Evolutionary conservation across 106 monocot genomes (phyloP), one percentile per base, ranked within the genome.

Genomic region (Amphibolis antarctica): DNA sequence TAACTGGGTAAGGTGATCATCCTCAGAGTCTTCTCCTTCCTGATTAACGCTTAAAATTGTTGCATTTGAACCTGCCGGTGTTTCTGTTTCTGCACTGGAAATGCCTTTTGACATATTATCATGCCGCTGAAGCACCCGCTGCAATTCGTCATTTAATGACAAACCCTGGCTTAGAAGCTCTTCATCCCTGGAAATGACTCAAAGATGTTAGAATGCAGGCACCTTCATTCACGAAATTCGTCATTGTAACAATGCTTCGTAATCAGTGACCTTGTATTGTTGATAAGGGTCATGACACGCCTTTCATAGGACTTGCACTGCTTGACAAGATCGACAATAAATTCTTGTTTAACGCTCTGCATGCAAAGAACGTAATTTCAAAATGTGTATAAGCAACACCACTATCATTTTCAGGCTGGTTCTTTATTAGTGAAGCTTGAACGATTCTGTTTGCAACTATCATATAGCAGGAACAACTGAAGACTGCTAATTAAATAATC

Each of bases 311-410:
- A 66, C 25, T 66, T 75, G 69, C 96, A 98, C 63, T 98, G 90
- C 71, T 85, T 90, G 21, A 90, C 86, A 61, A 98, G 89, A 64
- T 98, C 96, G 28, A 90, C 74, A 66, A 98, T 90, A 44, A 98
- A 65, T 69, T 98, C 96, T 75, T 90, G 79, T 70, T 82, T 98
- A 25, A 82, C 66, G 76, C 62, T 80, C 90, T 98, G 80, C 36
- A 63, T 24, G 25, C 11, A 46, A 15, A 9, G 47, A 46, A 44
- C 46, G 47, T 15, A 0, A 57, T 57, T 14, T 15, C 15, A 26
- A 10, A 57, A 3, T n/a, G 25, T 23, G 19, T 53, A 3, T 12
- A 19, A 53, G n/a, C 21, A 2, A 53, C 11, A 11, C 53, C 23
- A 20, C 19, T 24, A 10, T 24, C 19, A 53, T 11, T 53, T 53